A percentile compares a stretch with the other conserved stretches of the same genome.
Evolutionary conservation across 768 basidiomycete species (phyloP).

Genomic region (Tephrocybe sp.): DNA sequence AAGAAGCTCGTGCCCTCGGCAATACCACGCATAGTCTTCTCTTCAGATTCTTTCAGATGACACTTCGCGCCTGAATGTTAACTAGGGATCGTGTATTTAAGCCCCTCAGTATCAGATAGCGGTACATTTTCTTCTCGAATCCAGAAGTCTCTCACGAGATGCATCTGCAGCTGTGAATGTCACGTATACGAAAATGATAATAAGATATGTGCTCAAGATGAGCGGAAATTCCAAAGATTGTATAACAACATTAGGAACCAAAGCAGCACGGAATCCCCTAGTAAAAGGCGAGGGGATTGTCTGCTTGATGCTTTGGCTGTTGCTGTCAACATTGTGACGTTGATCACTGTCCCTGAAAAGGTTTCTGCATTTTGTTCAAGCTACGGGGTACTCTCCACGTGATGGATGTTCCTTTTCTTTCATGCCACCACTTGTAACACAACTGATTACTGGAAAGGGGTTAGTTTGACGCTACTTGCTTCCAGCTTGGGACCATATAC

Average conservation of each 20-base stretch:
- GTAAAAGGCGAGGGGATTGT: conserved; percentile 60
- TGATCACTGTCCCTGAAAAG: not conserved
- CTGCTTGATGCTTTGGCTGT: conserved; percentile 46
- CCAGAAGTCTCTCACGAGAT: too few relatives aligned
- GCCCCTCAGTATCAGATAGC: too few relatives aligned
- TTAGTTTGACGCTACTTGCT: too few relatives aligned
- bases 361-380: conserved; percentile 41
- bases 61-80: too few relatives aligned
- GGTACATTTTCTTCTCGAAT: too few relatives aligned
- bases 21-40: too few relatives aligned
- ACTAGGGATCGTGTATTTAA: not conserved
- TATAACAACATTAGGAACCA: conserved; percentile 38
- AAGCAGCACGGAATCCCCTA: conserved; percentile 54
- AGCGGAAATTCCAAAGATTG: conserved; percentile 44
- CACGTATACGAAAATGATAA: conserved; percentile 19
- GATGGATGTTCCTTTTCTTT: conserved; percentile 11
- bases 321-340: conserved; percentile 20
- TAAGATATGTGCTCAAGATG: conserved; percentile 25
- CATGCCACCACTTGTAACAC: too few relatives aligned
- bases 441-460: too few relatives aligned
- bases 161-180: too few relatives aligned
- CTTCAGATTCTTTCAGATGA: too few relatives aligned
- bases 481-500: too few relatives aligned
- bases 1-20: too few relatives aligned
- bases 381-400: conserved; percentile 32